A percentile compares a stretch with the other conserved stretches of the same genome.
Conservation (phyloP, 1,284 basidiomycete species). For the Puccinia novopanici region DNA sequence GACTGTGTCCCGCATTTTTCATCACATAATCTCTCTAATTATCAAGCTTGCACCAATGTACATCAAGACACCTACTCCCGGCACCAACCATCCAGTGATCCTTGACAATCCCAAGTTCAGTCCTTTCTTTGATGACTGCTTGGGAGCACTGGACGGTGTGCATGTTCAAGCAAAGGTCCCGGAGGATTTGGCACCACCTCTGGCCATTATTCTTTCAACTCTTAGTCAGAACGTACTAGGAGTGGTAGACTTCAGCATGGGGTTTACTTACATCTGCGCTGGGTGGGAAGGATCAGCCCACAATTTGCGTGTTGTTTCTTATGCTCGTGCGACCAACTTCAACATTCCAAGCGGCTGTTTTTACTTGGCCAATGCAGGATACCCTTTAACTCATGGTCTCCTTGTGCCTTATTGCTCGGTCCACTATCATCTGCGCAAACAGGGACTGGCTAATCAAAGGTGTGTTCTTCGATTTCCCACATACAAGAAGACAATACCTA, state of each 20-base stretch:
- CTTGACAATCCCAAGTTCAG: constrained; percentile 48
- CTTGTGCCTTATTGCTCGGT: no score
- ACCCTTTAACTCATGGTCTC: no score
- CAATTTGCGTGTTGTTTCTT: constrained; percentile 56
- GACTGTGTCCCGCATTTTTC: neutral
- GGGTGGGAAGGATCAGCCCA: constrained; percentile 61
- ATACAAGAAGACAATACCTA: neutral
- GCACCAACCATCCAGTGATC: neutral
- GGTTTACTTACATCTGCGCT: constrained; percentile 58
- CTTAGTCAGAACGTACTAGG: constrained; percentile 58
- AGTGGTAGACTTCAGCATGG: constrained; percentile 56
- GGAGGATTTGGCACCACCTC: constrained; percentile 50
- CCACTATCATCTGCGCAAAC: no score
- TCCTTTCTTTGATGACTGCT: constrained; percentile 56
- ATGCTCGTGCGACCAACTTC: constrained; percentile 57
- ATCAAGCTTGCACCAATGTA: neutral
- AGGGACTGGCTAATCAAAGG: constrained; percentile 52
- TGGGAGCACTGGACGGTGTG: constrained; percentile 58
- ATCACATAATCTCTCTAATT: neutral
- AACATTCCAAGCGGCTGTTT: constrained; percentile 48
- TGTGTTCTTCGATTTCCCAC: no score
- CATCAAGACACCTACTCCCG: neutral
- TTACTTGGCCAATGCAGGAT: no score
- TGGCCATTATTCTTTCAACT: constrained; percentile 56
- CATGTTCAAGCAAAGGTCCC: constrained; percentile 55